Evolutionary conservation across 2,329 filamentous ascomycete species (phyloP).

Genomic region (Gaeumannomyces tritici): DNA sequence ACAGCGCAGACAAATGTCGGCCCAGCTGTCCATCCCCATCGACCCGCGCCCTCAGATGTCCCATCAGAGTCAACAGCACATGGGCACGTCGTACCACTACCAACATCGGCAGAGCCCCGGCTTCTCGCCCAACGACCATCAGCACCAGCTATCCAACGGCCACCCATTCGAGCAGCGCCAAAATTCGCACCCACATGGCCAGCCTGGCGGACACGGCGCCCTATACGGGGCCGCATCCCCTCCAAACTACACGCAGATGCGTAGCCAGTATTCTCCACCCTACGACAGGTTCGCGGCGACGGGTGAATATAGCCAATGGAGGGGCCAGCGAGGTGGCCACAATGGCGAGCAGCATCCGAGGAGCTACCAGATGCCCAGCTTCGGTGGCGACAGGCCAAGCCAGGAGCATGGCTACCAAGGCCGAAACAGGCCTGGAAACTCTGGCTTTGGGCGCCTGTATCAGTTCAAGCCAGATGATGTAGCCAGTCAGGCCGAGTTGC

Average conservation of each 20-base stretch:
- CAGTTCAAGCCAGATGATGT: constrained; percentile 30
- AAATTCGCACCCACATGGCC: neutral
- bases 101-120: neutral
- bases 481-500: constrained; percentile 33
- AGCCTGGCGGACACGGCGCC: constrained; percentile 6
- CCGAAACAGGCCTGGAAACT: neutral
- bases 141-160: neutral
- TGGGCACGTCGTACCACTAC: constrained; percentile 3
- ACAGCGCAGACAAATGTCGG: constrained; percentile 52
- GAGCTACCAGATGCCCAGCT: neutral
- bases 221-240: constrained; percentile 11
- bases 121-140: constrained; percentile 9
- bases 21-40: constrained; percentile 47
- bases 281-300: neutral
- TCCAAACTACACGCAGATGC: neutral
- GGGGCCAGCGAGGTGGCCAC: neutral
- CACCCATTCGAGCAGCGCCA: neutral
- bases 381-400: neutral
- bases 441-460: constrained; percentile 12
- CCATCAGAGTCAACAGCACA: constrained; percentile 18
- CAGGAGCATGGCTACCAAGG: neutral
- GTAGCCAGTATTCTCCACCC: neutral
- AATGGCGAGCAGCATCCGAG: neutral
- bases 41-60: constrained; percentile 30
- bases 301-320: neutral